Base-by-base conservation (phyloP, 2,329 filamentous ascomycete genomes). In the Colletotrichum agaves region DNA sequence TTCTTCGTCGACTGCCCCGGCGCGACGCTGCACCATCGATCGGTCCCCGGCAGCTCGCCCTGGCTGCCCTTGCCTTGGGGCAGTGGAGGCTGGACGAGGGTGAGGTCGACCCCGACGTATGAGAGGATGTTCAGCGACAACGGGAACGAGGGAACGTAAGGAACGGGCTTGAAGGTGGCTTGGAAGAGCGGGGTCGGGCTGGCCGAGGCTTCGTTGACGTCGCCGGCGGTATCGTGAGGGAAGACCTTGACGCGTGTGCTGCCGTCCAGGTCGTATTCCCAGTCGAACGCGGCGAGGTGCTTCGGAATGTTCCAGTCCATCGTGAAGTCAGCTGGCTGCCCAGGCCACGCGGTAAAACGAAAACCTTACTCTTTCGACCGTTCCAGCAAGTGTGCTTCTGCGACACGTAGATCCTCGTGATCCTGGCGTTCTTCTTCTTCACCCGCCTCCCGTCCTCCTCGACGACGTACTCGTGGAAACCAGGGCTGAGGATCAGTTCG, bases 291-390 rank as follows among this genome's bases (percentile, higher is more conserved):
- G 39, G 85, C 85, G 13, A 87, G 79, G 63, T 87, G 84, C 71
- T 87, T 87, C 12, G 85, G 84, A 33, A 85, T 82, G 71, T 85
- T 86, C 85, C 84, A 87, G 69, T 86, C 83, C 84, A 49, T 17
- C 3, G 12, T 13, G 11, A 27, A 21, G 5, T 12, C 5, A 46
- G 21, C 5, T 12, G 19, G n/a, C 6, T 2, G n/a, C 27, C 11
- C 35, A 60, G 6, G 47, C 33, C n/a, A n/a, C n/a, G n/a, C n/a
- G n/a, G n/a, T 7, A 10, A 6, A 10, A 13, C 8, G 17, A 12
- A 7, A 7, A 12, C 7, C 78, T 72, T 71, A 85, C 84, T 85
- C 35, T 76, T 80, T 43, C 85, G 75, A 8, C 85, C 85, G 64
- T 87, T 87, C 75, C 82, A 87, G 70, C 82, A 83, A 0, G 83